phyloP scores from a whole-genome alignment of 345 rosid species.

The Trapa bicornis region DNA sequence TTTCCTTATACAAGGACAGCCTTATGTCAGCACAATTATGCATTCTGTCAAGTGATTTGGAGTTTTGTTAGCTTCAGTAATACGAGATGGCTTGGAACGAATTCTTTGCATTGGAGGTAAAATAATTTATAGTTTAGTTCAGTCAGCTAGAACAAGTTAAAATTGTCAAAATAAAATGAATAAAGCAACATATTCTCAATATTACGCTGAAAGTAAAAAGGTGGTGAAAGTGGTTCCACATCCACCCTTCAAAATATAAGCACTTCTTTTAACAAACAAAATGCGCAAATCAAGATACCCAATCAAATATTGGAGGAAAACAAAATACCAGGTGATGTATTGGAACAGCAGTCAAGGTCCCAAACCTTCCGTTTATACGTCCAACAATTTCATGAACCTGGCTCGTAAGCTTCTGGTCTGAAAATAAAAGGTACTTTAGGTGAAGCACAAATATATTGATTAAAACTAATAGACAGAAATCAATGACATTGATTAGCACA shows the following conservation, averaged over 20 bases:
- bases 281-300: not conserved
- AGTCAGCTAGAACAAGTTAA: not conserved
- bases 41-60: not conserved
- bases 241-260: not conserved
- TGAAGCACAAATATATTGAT: conserved; percentile 3
- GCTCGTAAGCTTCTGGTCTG: conserved; percentile 98
- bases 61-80: not conserved
- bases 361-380: conserved; percentile 98
- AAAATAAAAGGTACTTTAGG: conserved; percentile 4
- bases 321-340: conserved; percentile 83
- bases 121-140: not conserved
- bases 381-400: conserved; percentile 99
- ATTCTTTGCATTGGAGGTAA: not conserved
- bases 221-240: not conserved
- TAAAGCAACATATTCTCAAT: not conserved
- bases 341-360: conserved; percentile 83
- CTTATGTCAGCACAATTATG: not conserved
- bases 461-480: not conserved
- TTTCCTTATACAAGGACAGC: not conserved
- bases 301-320: conserved; percentile 7
- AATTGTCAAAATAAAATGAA: not conserved
- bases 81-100: not conserved
- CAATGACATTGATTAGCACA: not conserved
- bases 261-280: not conserved
- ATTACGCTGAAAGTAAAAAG: not conserved